phyloP scores from a whole-genome alignment of 176 grass and related monocot genomes.

The Rhynchospora pubera region DNA sequence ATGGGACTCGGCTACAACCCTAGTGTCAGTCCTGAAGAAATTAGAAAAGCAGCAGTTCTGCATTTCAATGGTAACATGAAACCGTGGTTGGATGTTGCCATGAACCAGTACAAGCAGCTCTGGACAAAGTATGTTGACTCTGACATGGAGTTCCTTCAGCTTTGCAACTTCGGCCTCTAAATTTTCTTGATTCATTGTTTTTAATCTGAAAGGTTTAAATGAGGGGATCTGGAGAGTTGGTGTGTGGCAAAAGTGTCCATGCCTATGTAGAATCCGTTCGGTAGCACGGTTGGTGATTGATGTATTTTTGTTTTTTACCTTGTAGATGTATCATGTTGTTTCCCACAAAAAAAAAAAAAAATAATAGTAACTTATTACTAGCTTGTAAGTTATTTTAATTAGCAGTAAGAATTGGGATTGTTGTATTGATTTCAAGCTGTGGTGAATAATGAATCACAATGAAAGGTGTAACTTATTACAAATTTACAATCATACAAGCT shows the following conservation, averaged over 20 bases:
- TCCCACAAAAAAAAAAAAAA: background rate
- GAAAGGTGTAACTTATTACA: too few relatives aligned
- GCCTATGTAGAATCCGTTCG: background rate
- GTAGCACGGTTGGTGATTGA: background rate
- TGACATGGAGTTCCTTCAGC: slow-evolving; percentile 89
- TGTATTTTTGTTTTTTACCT: background rate
- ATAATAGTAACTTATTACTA: background rate
- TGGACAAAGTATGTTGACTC: slow-evolving; percentile 94
- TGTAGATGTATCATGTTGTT: slow-evolving; percentile 16
- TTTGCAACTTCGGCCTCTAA: slow-evolving; percentile 88
- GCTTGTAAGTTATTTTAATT: background rate
- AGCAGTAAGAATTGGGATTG: background rate
- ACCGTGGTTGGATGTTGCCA: slow-evolving; percentile 92
- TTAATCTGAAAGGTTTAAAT: background rate
- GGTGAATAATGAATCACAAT: background rate
- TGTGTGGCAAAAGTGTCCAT: background rate
- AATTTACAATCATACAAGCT: too few relatives aligned
- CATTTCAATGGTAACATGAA: slow-evolving; percentile 99
- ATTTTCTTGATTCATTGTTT: background rate
- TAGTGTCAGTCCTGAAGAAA: slow-evolving; percentile 71
- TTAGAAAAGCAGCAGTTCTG: slow-evolving; percentile 58
- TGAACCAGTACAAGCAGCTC: slow-evolving; percentile 92
- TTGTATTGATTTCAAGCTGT: background rate
- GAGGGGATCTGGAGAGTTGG: background rate
- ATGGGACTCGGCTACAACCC: slow-evolving; percentile 94